These are phyloP conservation scores for Syncephalastrum monosporum DNA, from an alignment of 371 early-diverging fungal genomes.

Conservation along the genomic window DNA sequence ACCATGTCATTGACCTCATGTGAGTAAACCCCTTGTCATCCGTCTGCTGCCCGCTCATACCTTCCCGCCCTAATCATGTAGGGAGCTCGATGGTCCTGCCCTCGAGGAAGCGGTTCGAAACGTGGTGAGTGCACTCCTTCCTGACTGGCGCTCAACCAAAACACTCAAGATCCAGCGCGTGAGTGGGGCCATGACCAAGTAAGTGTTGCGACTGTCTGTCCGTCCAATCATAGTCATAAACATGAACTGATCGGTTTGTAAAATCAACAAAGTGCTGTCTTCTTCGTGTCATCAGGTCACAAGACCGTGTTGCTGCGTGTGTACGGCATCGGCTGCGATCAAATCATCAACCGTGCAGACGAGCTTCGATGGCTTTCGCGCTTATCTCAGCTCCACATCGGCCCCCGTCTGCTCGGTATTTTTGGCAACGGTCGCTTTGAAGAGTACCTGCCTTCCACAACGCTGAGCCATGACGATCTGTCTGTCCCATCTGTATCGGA, in stretches of 20 bases:
- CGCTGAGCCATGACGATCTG: constrained; percentile 70
- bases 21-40: too few relatives aligned
- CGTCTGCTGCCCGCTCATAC: too few relatives aligned
- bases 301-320: constrained; percentile 67
- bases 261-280: constrained; percentile 54
- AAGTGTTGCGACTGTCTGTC: constrained; percentile 6
- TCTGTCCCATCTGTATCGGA: constrained; percentile 60
- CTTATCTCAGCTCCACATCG: constrained; percentile 69
- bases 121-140: too few relatives aligned
- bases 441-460: constrained; percentile 77
- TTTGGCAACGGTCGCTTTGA: constrained; percentile 91
- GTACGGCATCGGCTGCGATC: constrained; percentile 79
- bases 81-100: too few relatives aligned
- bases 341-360: constrained; percentile 71
- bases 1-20: too few relatives aligned
- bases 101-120: too few relatives aligned
- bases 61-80: too few relatives aligned
- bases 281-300: constrained; percentile 54
- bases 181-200: constrained; percentile 88
- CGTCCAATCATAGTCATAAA: neutral
- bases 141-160: too few relatives aligned
- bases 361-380: constrained; percentile 80
- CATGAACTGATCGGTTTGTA: neutral
- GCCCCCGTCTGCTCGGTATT: constrained; percentile 78
- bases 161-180: constrained; percentile 48